Evolutionary conservation across 208 protist genomes (phyloP).

Genomic region (Jaenimonas drosophilae): DNA sequence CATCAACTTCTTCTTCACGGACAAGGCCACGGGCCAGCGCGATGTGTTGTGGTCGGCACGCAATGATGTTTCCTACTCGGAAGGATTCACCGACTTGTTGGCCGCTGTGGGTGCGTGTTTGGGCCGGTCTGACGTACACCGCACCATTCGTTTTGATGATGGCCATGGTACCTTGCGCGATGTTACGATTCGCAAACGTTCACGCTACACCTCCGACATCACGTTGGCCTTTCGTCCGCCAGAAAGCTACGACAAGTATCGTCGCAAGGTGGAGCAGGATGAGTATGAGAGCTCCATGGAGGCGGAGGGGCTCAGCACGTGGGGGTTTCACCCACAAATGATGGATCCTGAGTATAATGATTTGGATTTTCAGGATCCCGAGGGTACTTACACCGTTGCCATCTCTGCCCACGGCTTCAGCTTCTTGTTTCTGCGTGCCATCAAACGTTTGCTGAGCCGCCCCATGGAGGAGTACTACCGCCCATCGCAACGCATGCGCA

Average conservation of each 20-base stretch:
- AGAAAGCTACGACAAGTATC: constrained; percentile 74
- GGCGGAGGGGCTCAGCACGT: constrained; percentile 69
- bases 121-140: constrained; percentile 71
- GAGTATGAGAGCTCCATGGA: constrained; percentile 68
- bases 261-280: constrained; percentile 60
- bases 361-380: constrained; percentile 70
- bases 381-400: constrained; percentile 69
- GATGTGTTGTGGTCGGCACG: constrained; percentile 65
- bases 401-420: constrained; percentile 75
- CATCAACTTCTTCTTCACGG: constrained; percentile 73
- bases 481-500: constrained; percentile 74
- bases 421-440: constrained; percentile 56
- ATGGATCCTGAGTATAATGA: constrained; percentile 83
- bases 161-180: constrained; percentile 57
- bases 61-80: constrained; percentile 77
- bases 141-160: constrained; percentile 86
- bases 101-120: constrained; percentile 76
- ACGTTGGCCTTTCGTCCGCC: constrained; percentile 68
- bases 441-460: constrained; percentile 57
- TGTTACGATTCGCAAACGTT: constrained; percentile 71
- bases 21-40: constrained; percentile 60
- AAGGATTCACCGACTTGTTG: constrained; percentile 81
- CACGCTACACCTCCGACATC: constrained; percentile 81
- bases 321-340: constrained; percentile 76
- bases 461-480: constrained; percentile 85